Evolutionary conservation across 2,329 filamentous ascomycete genomes (phyloP), one percentile per base, ranked within the genome.

Genomic region (Fusarium sarcochroum): DNA sequence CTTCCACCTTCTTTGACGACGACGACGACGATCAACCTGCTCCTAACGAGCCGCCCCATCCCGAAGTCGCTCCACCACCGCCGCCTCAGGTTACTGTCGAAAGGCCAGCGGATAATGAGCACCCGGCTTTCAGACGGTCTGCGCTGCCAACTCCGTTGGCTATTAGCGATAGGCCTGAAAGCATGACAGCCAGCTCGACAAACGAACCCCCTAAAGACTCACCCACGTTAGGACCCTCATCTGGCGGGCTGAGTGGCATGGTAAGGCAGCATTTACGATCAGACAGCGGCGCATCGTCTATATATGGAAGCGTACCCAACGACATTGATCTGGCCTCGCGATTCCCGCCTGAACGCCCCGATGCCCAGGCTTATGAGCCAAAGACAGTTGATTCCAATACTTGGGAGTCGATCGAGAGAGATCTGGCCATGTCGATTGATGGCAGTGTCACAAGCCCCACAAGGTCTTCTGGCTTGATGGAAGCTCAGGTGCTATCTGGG

Each of bases 251-350:
- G 17, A 95, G 91, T 73, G 92, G 91, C 3, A 87, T 97, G 83
- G 90, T 97, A 45, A 89, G 91, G 32, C 91, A 94, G 65, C 96
- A 98, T 82, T 82, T 98, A 40, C 89, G 96, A 50, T 89, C 89
- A 34, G 89, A 91, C 67, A 98, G 95, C 80, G 91, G 90, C 60
- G 86, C 89, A 15, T 98, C 95, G 1, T 97, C 93, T 0, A 85
- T 96, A 25, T 93, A 93, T 70, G 88, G 87, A 25, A 57, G 80
- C 79, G 23, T 82, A 82, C 11, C 81, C 78, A 40, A 78, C 75
- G 65, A 80, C 67, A 35, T 75, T 68, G 46, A 80, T 65, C n/a
- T 74, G 14, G 59, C 70, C 7, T 68, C 70, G 3, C 65, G 73
- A 20, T 76, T 81, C 17, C 80, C 80, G 11, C 79, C 81, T 1